phyloP scores from a whole-genome alignment of 78 protist genomes.

The Dictyostelium intermedium region DNA sequence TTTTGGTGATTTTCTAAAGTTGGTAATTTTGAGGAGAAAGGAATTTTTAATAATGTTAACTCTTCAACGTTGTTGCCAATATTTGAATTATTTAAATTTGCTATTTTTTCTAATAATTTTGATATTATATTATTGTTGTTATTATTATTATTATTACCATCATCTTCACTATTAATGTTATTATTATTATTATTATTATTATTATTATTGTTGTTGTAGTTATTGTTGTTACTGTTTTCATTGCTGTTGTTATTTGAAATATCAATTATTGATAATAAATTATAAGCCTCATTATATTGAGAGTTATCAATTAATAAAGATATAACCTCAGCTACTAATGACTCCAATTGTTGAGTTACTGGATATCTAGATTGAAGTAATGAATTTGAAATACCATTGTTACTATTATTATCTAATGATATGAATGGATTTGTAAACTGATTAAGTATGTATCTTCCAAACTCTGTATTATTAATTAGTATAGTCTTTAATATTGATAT shows the following conservation, averaged over 20 bases:
- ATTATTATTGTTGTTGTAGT: background rate
- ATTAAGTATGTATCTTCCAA: slow-evolving; percentile 2
- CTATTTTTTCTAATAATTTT: slow-evolving; percentile 18
- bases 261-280: slow-evolving; percentile 44
- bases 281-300: slow-evolving; percentile 47
- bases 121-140: background rate
- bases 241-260: background rate
- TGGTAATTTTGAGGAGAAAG: background rate
- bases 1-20: background rate
- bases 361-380: slow-evolving; percentile 21
- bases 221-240: background rate
- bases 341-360: slow-evolving; percentile 45
- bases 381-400: background rate
- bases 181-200: too few species aligned
- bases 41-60: slow-evolving; percentile 18
- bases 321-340: slow-evolving; percentile 6
- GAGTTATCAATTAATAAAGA: background rate
- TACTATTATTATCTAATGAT: background rate
- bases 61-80: background rate
- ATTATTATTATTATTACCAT: background rate
- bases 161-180: background rate
- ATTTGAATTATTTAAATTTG: slow-evolving; percentile 37
- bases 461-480: background rate
- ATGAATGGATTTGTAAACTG: slow-evolving; percentile 49
- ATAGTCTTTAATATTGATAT: background rate